phyloP scores from a whole-genome alignment of 768 basidiomycete species.

The Termitomyces eurrhizus region DNA sequence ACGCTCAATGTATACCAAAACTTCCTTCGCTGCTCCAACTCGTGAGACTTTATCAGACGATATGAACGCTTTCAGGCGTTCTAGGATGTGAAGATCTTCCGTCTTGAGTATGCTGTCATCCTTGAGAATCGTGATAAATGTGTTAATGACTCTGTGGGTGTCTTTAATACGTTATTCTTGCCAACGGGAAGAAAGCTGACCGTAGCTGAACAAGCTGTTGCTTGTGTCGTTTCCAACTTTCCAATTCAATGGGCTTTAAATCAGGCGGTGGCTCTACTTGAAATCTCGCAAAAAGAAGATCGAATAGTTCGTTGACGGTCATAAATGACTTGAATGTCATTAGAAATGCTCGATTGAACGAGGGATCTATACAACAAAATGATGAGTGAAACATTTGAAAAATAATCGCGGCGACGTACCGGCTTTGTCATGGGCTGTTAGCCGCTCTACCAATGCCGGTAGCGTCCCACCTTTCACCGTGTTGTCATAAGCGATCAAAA shows the following conservation, averaged over 20 bases:
- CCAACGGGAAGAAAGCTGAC: conserved; percentile 38
- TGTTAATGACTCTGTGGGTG: conserved; percentile 75
- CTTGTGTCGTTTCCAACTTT: conserved; percentile 83
- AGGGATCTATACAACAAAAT: conserved; percentile 37
- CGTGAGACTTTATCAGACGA: conserved; percentile 58
- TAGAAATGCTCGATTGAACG: conserved; percentile 85
- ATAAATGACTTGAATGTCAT: conserved; percentile 97
- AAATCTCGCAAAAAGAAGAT: conserved; percentile 78
- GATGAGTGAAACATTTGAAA: not conserved
- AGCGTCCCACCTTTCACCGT: conserved; percentile 85
- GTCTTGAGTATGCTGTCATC: conserved; percentile 83
- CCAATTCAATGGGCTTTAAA: conserved; percentile 54
- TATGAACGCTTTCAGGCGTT: conserved; percentile 78
- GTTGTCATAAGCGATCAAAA: conserved; percentile 81
- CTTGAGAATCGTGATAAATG: conserved; percentile 83
- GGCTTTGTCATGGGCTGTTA: conserved; percentile 87
- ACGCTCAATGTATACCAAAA: conserved; percentile 72
- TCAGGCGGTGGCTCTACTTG: conserved; percentile 69
- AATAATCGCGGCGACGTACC: conserved; percentile 42
- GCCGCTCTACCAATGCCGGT: conserved; percentile 77
- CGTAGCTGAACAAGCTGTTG: conserved; percentile 84
- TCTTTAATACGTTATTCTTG: not conserved
- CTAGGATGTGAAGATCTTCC: conserved; percentile 79
- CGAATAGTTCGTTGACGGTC: conserved; percentile 74
- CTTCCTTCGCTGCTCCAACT: conserved; percentile 68